phyloP scores from a whole-genome alignment of 306 rosid genomes.

The Cicer yamashitae region DNA sequence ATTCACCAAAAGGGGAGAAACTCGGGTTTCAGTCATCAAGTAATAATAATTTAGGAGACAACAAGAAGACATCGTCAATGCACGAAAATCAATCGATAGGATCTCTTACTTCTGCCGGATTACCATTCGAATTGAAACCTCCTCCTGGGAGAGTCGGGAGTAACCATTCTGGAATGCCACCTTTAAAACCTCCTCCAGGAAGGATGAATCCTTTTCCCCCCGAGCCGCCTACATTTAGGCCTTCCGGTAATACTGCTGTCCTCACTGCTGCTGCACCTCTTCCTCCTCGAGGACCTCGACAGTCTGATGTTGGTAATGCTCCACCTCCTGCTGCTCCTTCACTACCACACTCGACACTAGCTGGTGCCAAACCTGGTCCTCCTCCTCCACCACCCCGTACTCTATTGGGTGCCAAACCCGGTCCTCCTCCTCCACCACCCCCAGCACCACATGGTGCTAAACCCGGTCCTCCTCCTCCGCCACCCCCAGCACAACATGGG shows the following conservation, averaged over 20 bases:
- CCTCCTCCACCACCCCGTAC: slow-evolving; percentile 18
- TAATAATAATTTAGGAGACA: slow-evolving; percentile 49
- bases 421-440: slow-evolving; percentile 61
- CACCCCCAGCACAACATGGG: slow-evolving; percentile 48
- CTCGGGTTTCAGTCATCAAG: slow-evolving; percentile 59
- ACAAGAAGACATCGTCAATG: slow-evolving; percentile 38
- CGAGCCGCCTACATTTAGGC: slow-evolving; percentile 59
- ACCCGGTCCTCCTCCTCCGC: slow-evolving; percentile 56
- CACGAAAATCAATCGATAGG: slow-evolving; percentile 57
- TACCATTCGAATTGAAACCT: slow-evolving; percentile 56
- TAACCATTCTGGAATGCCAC: slow-evolving; percentile 54
- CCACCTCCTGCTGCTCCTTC: slow-evolving; percentile 33
- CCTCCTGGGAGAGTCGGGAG: slow-evolving; percentile 59
- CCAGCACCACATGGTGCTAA: slow-evolving; percentile 46
- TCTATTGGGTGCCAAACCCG: slow-evolving; percentile 6
- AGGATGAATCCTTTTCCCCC: slow-evolving; percentile 75
- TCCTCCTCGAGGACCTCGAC: slow-evolving; percentile 46
- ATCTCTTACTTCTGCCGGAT: slow-evolving; percentile 45
- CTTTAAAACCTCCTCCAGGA: slow-evolving; percentile 85
- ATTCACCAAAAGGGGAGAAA: slow-evolving; percentile 66
- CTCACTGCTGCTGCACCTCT: slow-evolving; percentile 36
- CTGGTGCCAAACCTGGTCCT: slow-evolving; percentile 42
- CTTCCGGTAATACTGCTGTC: slow-evolving; percentile 34
- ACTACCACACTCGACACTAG: slow-evolving; percentile 32
- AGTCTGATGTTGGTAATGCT: slow-evolving; percentile 19